phyloP scores from a whole-genome alignment of 2,329 filamentous ascomycete genomes.

The Phyllosticta capitalensis region DNA sequence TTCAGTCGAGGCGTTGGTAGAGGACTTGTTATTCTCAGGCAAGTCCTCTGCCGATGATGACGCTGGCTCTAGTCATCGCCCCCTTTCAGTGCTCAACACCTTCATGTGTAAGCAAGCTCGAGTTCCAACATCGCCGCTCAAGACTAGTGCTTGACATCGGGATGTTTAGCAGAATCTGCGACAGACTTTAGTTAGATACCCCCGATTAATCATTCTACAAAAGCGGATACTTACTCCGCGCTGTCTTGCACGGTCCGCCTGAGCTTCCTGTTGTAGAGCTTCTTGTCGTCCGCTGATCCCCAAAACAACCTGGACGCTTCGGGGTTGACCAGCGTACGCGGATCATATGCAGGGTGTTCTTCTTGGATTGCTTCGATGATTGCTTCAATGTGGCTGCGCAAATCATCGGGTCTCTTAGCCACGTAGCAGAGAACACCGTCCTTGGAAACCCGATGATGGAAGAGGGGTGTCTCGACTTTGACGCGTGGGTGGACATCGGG shows the following conservation, averaged over 20 bases:
- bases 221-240: conserved; percentile 28
- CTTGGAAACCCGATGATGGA: conserved; percentile 76
- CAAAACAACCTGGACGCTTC: conserved; percentile 83
- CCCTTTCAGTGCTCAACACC: neutral
- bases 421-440: conserved; percentile 75
- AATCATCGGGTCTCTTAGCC: conserved; percentile 60
- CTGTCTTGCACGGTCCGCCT: conserved; percentile 61
- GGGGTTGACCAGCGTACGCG: conserved; percentile 73
- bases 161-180: neutral
- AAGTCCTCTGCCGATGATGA: neutral
- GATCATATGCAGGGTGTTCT: conserved; percentile 79
- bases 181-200: neutral
- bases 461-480: conserved; percentile 69
- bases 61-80: neutral
- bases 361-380: conserved; percentile 80
- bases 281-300: conserved; percentile 70
- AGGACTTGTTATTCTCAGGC: neutral
- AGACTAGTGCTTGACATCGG: neutral
- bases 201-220: neutral
- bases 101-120: neutral
- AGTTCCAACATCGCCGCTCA: neutral
- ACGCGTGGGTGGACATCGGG: conserved; percentile 82
- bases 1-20: neutral
- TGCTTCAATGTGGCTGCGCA: conserved; percentile 72
- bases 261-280: conserved; percentile 72